Percentiles rank a stretch among this genome's conserved stretches.
These are phyloP conservation scores for Globisporangium heterothallicum DNA, from an alignment of 352 stramenopile genomes.

Conservation along the genomic window DNA sequence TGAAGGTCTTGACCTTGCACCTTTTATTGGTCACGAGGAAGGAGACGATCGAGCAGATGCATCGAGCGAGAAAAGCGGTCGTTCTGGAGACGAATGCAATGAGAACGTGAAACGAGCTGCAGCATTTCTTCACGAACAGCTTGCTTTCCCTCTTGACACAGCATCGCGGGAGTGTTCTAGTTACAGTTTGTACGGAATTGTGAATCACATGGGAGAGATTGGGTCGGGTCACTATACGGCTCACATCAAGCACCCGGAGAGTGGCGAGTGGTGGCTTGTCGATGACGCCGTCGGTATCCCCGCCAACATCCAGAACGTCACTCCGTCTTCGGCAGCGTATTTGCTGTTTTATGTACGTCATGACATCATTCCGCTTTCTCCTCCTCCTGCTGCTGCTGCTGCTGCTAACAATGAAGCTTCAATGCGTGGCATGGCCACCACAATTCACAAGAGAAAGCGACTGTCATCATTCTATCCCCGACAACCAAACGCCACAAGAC, in stretches of 20 bases:
- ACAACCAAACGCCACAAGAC: constrained; percentile 1
- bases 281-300: constrained; percentile 72
- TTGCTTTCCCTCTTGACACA: constrained; percentile 37
- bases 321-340: constrained; percentile 49
- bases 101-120: constrained; percentile 22
- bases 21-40: constrained; percentile 24
- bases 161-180: constrained; percentile 34
- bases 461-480: constrained; percentile 10
- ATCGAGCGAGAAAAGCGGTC: no score
- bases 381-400: neutral
- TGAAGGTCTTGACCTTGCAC: constrained; percentile 72
- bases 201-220: constrained; percentile 93
- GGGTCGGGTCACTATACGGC: constrained; percentile 92
- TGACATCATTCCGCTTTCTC: constrained; percentile 21
- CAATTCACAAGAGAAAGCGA: neutral
- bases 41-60: neutral
- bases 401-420: neutral
- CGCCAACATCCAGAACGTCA: constrained; percentile 21
- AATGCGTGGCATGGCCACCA: neutral
- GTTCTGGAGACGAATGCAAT: no score
- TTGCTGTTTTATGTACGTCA: constrained; percentile 67
- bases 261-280: constrained; percentile 88
- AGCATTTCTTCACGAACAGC: constrained; percentile 26
- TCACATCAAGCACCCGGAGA: constrained; percentile 34
- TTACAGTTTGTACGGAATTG: constrained; percentile 93